These are phyloP conservation scores for Coemansia sp. DNA, from an alignment of 192 early-diverging fungal species.

Conservation along the genomic window DNA sequence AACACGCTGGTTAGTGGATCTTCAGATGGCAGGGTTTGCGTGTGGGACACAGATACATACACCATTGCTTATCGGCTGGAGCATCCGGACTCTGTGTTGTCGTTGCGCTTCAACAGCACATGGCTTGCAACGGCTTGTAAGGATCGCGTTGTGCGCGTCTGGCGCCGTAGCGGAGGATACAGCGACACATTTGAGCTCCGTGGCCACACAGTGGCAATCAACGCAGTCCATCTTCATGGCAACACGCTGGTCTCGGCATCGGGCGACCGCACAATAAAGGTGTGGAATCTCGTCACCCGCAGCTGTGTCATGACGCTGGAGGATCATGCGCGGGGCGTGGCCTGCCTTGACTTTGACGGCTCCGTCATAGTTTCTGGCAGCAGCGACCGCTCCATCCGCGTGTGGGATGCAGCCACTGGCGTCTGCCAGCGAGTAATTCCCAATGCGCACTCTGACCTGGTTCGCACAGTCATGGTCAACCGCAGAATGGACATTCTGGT, in stretches of 20 bases:
- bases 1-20: constrained; percentile 68
- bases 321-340: constrained; percentile 82
- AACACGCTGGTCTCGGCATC: constrained; percentile 69
- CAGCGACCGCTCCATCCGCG: constrained; percentile 75
- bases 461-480: constrained; percentile 46
- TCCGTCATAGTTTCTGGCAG: constrained; percentile 80
- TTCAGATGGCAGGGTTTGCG: constrained; percentile 64
- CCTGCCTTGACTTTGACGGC: constrained; percentile 90
- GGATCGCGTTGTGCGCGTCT: constrained; percentile 81
- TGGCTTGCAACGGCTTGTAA: constrained; percentile 83
- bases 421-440: constrained; percentile 52
- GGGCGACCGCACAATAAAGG: constrained; percentile 80
- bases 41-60: constrained; percentile 72
- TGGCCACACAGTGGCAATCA: constrained; percentile 80
- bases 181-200: constrained; percentile 59
- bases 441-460: constrained; percentile 37
- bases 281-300: constrained; percentile 81
- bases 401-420: constrained; percentile 73
- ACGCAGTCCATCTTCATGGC: constrained; percentile 71
- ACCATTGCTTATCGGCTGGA: constrained; percentile 53
- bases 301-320: constrained; percentile 63
- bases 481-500: constrained; percentile 61
- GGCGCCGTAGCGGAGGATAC: constrained; percentile 59
- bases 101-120: constrained; percentile 72
- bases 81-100: constrained; percentile 71